Percentiles rank a stretch among this genome's conserved stretches.
Conservation (phyloP, 352 stramenopile genomes). For the Phytophthora crassamura region DNA sequence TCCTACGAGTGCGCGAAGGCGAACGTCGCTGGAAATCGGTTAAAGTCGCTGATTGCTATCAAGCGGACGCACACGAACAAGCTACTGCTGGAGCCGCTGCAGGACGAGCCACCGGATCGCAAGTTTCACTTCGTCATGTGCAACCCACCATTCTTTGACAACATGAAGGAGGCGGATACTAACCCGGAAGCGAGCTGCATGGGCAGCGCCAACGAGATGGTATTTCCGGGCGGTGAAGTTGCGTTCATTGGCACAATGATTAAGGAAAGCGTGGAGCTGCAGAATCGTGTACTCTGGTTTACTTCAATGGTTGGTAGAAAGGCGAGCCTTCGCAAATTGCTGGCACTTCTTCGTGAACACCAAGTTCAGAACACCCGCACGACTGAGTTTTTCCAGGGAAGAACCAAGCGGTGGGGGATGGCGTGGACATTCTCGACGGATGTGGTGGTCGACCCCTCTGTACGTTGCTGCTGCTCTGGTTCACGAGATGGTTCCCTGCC, state of each 20-base stretch:
- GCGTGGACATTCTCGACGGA: slow-evolving; percentile 89
- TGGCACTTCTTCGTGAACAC: slow-evolving; percentile 80
- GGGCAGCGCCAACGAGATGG: slow-evolving; percentile 85
- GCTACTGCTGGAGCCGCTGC: slow-evolving; percentile 59
- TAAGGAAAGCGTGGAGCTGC: slow-evolving; percentile 85
- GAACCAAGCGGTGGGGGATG: slow-evolving; percentile 94
- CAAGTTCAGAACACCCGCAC: slow-evolving; percentile 80
- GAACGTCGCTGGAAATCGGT: slow-evolving; percentile 92
- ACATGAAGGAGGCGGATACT: slow-evolving; percentile 75
- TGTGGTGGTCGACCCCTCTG: slow-evolving; percentile 41
- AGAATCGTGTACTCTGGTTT: slow-evolving; percentile 91
- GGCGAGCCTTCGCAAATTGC: slow-evolving; percentile 89
- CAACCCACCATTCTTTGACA: slow-evolving; percentile 97
- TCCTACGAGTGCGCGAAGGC: slow-evolving; percentile 82
- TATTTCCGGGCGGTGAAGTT: slow-evolving; percentile 92
- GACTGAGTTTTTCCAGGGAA: slow-evolving; percentile 95
- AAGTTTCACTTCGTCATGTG: slow-evolving; percentile 95
- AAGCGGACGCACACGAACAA: slow-evolving; percentile 48
- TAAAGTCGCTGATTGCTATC: slow-evolving; percentile 70
- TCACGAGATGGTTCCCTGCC: slow-evolving; percentile 1
- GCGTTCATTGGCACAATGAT: slow-evolving; percentile 95
- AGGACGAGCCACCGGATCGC: slow-evolving; percentile 20
- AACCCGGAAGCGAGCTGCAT: slow-evolving; percentile 80
- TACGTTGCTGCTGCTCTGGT: slow-evolving; percentile 30
- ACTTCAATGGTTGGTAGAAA: slow-evolving; percentile 96